Evolutionary conservation across 257 asterid species (phyloP), one percentile per base, ranked within the genome.

Genomic region (Solanum arcanum): DNA sequence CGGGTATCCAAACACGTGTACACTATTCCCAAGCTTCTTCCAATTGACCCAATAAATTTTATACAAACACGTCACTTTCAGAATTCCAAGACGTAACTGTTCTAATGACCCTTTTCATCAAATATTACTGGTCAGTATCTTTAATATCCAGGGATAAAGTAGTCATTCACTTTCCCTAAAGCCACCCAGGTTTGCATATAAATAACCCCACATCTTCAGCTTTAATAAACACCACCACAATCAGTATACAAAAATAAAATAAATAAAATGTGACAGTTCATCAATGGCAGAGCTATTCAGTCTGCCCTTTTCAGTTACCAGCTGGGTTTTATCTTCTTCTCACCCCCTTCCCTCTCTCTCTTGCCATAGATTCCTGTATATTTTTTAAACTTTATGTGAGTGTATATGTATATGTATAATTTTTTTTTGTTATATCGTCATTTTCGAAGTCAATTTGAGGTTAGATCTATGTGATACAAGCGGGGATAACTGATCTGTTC

Each of bases 1-100:
- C 47, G 35, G 29, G 25, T n/a, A 73, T 86, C 87, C 86, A 73
- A 82, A 88, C 90, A 86, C 87, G 90, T 88, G 89, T 86, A 15
- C 42, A 7, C 15, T 44, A 3, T 29, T 56, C 21, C 47, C 62
- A 9, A 86, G 39, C 84, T 59, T 23, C 35, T 7, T 11, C 31
- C 47, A 8, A 20, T 0, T 20, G 31, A 23, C 82, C 83, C 60
- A 16, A 44, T 47, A 1, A 41, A 41, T 73, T 73, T 39, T 42
- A 6, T 12, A 1, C 37, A 83, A 29, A 41, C 85, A 86, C 75
- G 83, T 88, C 81, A 56, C 16, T 52, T 47, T 29, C 29, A 15
- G 60, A 20, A 13, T 13, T 2, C 37, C 31, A 41, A 41, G 27
- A 14, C 35, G 10, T 39, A n/a, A 23, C 59, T 6, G 6, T 41